Conservation (phyloP, 2,329 filamentous ascomycete genomes). For the Sporothrix brunneoviolacea region DNA sequence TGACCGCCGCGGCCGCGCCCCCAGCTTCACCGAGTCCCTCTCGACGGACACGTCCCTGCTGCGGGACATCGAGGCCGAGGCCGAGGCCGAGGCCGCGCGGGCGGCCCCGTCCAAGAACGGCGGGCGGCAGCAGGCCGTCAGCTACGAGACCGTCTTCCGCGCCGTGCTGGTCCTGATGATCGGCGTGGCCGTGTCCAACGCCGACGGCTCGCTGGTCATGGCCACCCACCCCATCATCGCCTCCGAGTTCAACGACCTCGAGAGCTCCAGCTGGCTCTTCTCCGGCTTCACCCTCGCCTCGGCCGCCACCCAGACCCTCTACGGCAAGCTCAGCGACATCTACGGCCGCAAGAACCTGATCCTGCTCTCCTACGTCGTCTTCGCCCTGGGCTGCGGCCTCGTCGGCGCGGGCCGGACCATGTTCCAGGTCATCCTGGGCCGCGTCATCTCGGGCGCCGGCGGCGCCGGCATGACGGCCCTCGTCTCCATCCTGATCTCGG, state of each 20-base stretch:
- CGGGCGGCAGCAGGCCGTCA: neutral
- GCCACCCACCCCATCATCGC: slow-evolving; percentile 58
- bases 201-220: slow-evolving; percentile 58
- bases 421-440: slow-evolving; percentile 42
- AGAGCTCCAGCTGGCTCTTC: slow-evolving; percentile 52
- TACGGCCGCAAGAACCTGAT: slow-evolving; percentile 49
- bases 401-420: slow-evolving; percentile 40
- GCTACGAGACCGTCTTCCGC: neutral
- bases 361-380: slow-evolving; percentile 42
- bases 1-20: neutral
- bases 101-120: neutral
- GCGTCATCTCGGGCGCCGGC: slow-evolving; percentile 46
- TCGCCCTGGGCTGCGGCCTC: slow-evolving; percentile 35
- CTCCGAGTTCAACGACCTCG: slow-evolving; percentile 52
- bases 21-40: slow-evolving; percentile 7
- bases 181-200: slow-evolving; percentile 59
- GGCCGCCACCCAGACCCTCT: slow-evolving; percentile 46
- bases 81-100: neutral
- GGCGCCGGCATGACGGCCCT: slow-evolving; percentile 45
- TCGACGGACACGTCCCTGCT: slow-evolving; percentile 15
- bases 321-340: slow-evolving; percentile 51
- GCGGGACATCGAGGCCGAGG: slow-evolving; percentile 13
- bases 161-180: slow-evolving; percentile 17
- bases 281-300: slow-evolving; percentile 45
- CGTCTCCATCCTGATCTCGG: slow-evolving; percentile 47